These are phyloP conservation scores for Trifolium dubium DNA, from an alignment of 306 rosid species.

Conservation along the genomic window DNA sequence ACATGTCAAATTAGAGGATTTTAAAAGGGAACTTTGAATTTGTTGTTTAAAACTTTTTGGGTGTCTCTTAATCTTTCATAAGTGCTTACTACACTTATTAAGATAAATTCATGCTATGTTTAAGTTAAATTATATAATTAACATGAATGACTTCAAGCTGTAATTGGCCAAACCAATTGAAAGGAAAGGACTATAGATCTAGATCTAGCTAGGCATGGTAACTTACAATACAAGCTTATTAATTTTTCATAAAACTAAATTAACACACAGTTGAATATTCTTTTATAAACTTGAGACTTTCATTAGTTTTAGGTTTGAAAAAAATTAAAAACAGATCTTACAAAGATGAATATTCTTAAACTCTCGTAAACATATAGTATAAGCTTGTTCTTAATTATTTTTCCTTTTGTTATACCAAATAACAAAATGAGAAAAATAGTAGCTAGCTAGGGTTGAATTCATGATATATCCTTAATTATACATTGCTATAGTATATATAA, in stretches of 20 bases:
- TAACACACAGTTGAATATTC: background rate
- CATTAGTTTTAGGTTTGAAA: background rate
- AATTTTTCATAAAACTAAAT: background rate
- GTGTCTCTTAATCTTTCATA: background rate
- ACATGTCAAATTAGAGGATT: no score
- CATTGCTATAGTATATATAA: background rate
- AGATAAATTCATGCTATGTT: background rate
- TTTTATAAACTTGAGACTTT: no score
- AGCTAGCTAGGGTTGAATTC: background rate
- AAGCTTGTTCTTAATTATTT: background rate
- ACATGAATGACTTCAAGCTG: background rate
- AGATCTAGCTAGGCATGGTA: background rate
- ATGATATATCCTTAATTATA: background rate
- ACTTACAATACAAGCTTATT: background rate
- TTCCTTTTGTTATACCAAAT: slow-evolving; percentile 27
- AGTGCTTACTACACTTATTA: background rate
- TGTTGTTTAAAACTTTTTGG: background rate
- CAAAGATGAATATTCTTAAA: background rate
- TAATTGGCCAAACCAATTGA: background rate
- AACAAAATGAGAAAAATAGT: background rate
- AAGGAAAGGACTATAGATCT: background rate
- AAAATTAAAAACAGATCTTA: background rate
- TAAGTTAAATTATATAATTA: no score
- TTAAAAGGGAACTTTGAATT: no score
- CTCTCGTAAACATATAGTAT: background rate